Evolutionary conservation across 768 basidiomycete genomes (phyloP).

Genomic region (Amanita muscaria): DNA sequence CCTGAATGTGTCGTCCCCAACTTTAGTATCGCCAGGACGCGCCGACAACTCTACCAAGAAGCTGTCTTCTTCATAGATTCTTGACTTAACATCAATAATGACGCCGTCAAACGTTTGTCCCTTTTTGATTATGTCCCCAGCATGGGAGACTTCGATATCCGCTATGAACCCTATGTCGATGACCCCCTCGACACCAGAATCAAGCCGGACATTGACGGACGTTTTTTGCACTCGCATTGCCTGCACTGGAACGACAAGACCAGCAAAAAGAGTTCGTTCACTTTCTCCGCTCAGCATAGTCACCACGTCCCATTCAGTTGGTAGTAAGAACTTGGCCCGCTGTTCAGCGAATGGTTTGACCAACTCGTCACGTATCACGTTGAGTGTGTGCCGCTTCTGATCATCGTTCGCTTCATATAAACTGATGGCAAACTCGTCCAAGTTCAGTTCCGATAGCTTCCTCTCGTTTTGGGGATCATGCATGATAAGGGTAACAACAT

Average conservation of each 20-base stretch:
- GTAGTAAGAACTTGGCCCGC: conserved; percentile 53
- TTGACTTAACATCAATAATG: conserved; percentile 63
- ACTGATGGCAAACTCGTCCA: conserved; percentile 94
- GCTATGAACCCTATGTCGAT: conserved; percentile 55
- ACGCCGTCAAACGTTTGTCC: conserved; percentile 77
- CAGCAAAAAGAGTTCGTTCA: conserved; percentile 59
- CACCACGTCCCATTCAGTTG: conserved; percentile 71
- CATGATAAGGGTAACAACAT: conserved; percentile 82
- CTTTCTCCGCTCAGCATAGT: conserved; percentile 97
- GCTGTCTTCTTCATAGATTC: conserved; percentile 42
- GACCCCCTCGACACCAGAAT: conserved; percentile 85
- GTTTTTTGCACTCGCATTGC: conserved; percentile 47
- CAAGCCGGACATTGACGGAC: conserved; percentile 64
- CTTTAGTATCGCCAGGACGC: conserved; percentile 49
- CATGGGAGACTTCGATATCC: conserved; percentile 32
- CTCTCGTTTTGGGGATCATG: conserved; percentile 66
- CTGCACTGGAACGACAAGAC: conserved; percentile 74
- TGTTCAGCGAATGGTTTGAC: conserved; percentile 72
- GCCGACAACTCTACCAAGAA: conserved; percentile 72
- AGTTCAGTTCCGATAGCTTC: conserved; percentile 83
- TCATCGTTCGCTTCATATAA: conserved; percentile 77
- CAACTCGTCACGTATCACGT: conserved; percentile 82
- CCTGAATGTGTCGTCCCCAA: conserved; percentile 56
- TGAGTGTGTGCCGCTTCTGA: conserved; percentile 82
- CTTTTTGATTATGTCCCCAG: conserved; percentile 50